Evolutionary conservation across 768 basidiomycete species (phyloP), one percentile per base, ranked within the genome.

Genomic region (Boletus rufocinnamomeus): DNA sequence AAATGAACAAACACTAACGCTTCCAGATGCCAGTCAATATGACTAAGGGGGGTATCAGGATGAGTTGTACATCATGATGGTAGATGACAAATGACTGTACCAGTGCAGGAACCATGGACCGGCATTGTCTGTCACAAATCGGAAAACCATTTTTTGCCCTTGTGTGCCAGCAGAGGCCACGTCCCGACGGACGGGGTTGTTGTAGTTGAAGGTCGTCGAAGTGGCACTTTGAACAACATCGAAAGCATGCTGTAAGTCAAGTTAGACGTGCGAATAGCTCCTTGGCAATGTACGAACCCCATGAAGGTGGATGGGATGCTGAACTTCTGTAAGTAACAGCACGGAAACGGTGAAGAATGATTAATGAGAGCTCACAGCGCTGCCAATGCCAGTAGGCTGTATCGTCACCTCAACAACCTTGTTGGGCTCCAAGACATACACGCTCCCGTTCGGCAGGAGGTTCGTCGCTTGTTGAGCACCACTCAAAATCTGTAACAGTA

Each of bases 91-190:
- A 14, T 11, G 19, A 37, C 34, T 34, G 45, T 54, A 72, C 71
- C 71, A 80, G 56, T 80, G 79, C 43, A 80, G 59, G 60, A 80
- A 73, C 81, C 84, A 85, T 11, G 82, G 79, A 7, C 87, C 86
- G 1, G 84, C 74, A 67, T 89, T 88, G 62, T 88, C 83, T 3
- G 86, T 85, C 21, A 75, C 70, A 69, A 82, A 88, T 44, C 86
- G 79, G 37, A 88, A 72, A 9, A 79, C 76, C 45, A 81, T 77
- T 66, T 78, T 67, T 72, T 80, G 63, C 63, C 81, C 69, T 21
- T 54, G 57, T 47, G 56, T 65, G 10, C 71, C 69, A 32, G 63
- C 45, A 9, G 66, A 66, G 16, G 51, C 57, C 2, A 69, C 65
- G 30, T 77, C 77, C 19, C 76, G 66, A 43, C 65, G 68, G n/a